A percentile compares a stretch with the other conserved stretches of the same genome.
These are phyloP conservation scores for Chlamydomonas sp. DNA, from an alignment of 139 green algal genomes.

Conservation along the genomic window DNA sequence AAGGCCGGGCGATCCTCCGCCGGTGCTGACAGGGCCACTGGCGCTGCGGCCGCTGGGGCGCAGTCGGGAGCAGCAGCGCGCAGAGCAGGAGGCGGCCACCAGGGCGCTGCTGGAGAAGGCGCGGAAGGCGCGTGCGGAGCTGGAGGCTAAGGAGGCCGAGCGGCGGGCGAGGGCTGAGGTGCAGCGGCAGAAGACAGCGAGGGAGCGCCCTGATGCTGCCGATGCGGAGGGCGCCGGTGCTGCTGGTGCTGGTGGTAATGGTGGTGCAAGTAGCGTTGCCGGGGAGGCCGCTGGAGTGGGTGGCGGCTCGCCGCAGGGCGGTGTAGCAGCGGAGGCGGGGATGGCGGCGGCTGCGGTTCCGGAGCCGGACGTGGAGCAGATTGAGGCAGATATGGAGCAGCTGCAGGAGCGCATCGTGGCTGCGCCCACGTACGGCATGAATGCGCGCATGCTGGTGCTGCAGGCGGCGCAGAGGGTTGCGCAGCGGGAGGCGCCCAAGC, in stretches of 20 bases:
- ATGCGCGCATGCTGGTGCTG: constrained; percentile 10
- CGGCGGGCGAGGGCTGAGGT: background rate
- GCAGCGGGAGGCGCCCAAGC: background rate
- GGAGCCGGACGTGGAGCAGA: background rate
- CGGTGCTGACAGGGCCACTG: background rate
- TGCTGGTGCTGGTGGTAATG: background rate
- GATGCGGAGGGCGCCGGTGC: too few relatives aligned
- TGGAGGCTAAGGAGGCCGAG: background rate
- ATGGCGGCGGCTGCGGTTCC: background rate
- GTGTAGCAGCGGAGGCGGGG: too few relatives aligned
- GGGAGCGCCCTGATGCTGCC: background rate
- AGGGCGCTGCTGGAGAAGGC: constrained; percentile 31
- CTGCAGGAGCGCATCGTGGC: constrained; percentile 4
- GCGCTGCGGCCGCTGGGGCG: constrained; percentile 13
- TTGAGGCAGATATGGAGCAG: constrained; percentile 1
- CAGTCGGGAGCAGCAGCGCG: background rate
- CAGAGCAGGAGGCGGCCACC: constrained; percentile 15
- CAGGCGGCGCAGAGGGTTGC: constrained; percentile 22
- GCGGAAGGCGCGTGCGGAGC: background rate
- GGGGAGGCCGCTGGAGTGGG: background rate
- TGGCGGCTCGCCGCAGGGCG: background rate
- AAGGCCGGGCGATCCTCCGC: background rate
- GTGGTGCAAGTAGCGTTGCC: background rate
- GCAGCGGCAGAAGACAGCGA: background rate
- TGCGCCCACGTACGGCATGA: constrained; percentile 23